Evolutionary conservation across 129 eudicot genomes (phyloP), one percentile per base, ranked within the genome.

Genomic region (Centrapalus pauciflorus): DNA sequence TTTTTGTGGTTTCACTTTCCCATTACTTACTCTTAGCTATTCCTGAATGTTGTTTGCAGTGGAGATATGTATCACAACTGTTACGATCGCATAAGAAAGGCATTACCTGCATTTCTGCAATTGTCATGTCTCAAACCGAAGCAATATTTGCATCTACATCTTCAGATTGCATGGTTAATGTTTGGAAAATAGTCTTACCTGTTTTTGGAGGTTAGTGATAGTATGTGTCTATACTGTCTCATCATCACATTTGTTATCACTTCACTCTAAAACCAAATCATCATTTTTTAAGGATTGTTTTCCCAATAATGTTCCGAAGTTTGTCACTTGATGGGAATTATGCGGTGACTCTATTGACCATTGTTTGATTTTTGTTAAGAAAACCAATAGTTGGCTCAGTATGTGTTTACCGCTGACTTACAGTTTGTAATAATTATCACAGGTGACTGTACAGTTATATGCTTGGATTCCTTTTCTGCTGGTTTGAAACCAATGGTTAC

Each of bases 401-500:
- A n/a, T n/a, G n/a, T n/a, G n/a, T n/a, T n/a, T n/a, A n/a, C n/a
- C n/a, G n/a, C n/a, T n/a, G n/a, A n/a, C n/a, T n/a, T n/a, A n/a
- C 61, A 19, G 30, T 13, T 73, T 64, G 33, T 21, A 28, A 29
- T 63, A 49, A 49, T 75, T 67, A 2, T 71, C 32, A 25, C 70
- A 93, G 96, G 96, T 74, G 88, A 82, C 52, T 89, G 92, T 72
- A 82, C 79, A 51, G 64, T 86, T 63, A 85, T 93, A 30, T 65
- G 76, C 63, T 79, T 89, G 82, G 86, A 89, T 25, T 80, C 95
- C 40, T 77, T 93, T 9, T 64, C 67, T 45, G 75, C 81, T 49
- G 92, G 99, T 74, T 65, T 79, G 74, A 93, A 93, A 81, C 80
- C 99, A 19, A 86, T 88, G 99, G 96, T 88, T 77, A 80, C 99